Percentiles rank a stretch among this genome's conserved stretches.
Conservation (phyloP, 2,329 filamentous ascomycete species). For the Fusarium napiforme region DNA sequence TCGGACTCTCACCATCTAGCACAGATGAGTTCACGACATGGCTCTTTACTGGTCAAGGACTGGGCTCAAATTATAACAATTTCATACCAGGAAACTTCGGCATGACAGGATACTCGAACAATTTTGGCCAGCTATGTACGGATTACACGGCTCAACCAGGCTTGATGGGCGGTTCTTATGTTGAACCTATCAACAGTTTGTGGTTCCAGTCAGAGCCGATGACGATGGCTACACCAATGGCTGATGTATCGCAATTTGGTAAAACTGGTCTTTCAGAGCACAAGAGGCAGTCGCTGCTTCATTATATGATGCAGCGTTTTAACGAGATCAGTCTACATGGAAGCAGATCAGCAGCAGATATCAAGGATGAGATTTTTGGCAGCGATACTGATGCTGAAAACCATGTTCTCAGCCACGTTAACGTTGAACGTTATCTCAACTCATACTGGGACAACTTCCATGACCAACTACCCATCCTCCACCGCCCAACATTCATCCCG, state of each 20-base stretch:
- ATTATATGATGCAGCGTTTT: slow-evolving; percentile 45
- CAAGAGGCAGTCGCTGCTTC: slow-evolving; percentile 43
- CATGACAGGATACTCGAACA: slow-evolving; percentile 43
- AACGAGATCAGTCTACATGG: slow-evolving; percentile 45
- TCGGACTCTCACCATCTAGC: slow-evolving; percentile 43
- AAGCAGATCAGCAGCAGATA: slow-evolving; percentile 43
- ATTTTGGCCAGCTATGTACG: slow-evolving; percentile 44
- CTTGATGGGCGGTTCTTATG: slow-evolving; percentile 40
- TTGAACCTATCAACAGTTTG: slow-evolving; percentile 44
- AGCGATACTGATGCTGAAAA: slow-evolving; percentile 42
- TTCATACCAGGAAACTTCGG: slow-evolving; percentile 39
- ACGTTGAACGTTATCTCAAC: slow-evolving; percentile 43
- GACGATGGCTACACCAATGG: slow-evolving; percentile 37
- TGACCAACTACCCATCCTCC: slow-evolving; percentile 43
- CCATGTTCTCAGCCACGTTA: slow-evolving; percentile 41
- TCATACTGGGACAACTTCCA: slow-evolving; percentile 46
- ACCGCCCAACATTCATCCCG: slow-evolving; percentile 43
- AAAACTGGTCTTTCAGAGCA: slow-evolving; percentile 43
- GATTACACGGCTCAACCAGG: slow-evolving; percentile 41
- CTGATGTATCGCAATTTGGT: slow-evolving; percentile 39
- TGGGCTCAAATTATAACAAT: slow-evolving; percentile 37
- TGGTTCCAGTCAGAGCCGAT: slow-evolving; percentile 45
- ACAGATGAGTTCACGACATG: slow-evolving; percentile 45
- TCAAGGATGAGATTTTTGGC: slow-evolving; percentile 45
- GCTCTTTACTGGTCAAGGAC: slow-evolving; percentile 43